Evolutionary conservation across 2,329 filamentous ascomycete species (phyloP).

Genomic region (Cercospora sp.): DNA sequence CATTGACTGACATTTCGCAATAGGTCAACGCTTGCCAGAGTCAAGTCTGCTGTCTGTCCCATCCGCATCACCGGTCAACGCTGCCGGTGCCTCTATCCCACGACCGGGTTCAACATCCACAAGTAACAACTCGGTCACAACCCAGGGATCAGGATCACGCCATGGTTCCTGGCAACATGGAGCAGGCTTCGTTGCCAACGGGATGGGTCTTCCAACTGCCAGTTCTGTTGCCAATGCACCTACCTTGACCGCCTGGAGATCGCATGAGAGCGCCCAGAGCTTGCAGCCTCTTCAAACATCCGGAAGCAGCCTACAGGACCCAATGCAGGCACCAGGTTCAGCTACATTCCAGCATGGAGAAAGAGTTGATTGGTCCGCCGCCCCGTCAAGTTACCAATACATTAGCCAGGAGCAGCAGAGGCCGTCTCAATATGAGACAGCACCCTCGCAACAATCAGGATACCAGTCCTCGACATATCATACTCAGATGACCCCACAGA

Average conservation of each 20-base stretch:
- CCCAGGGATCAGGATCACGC: slow-evolving; percentile 28
- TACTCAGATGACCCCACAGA: slow-evolving; percentile 25
- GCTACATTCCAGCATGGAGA: slow-evolving; percentile 25
- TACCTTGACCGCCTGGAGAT: slow-evolving; percentile 33
- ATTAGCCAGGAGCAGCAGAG: slow-evolving; percentile 28
- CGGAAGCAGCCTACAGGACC: slow-evolving; percentile 21
- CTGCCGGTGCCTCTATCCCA: slow-evolving; percentile 30
- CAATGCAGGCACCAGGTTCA: slow-evolving; percentile 20
- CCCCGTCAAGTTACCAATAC: slow-evolving; percentile 30
- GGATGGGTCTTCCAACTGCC: slow-evolving; percentile 24
- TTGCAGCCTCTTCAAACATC: slow-evolving; percentile 13
- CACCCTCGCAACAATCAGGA: slow-evolving; percentile 24
- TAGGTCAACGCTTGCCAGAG: slow-evolving; percentile 29
- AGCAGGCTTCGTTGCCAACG: slow-evolving; percentile 22
- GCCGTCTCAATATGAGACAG: slow-evolving; percentile 30
- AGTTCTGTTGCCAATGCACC: slow-evolving; percentile 23
- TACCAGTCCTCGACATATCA: slow-evolving; percentile 26
- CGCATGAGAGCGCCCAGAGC: slow-evolving; percentile 31
- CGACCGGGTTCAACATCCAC: slow-evolving; percentile 33
- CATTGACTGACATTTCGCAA: slow-evolving; percentile 8
- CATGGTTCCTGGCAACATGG: slow-evolving; percentile 35
- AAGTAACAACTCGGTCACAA: slow-evolving; percentile 31
- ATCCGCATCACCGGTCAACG: slow-evolving; percentile 29
- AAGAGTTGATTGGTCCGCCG: slow-evolving; percentile 28
- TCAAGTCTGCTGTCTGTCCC: slow-evolving; percentile 26